Percentiles rank a stretch among this genome's conserved stretches.
Evolutionary conservation across 257 asterid species (phyloP).

Genomic region (Asclepias syriaca): DNA sequence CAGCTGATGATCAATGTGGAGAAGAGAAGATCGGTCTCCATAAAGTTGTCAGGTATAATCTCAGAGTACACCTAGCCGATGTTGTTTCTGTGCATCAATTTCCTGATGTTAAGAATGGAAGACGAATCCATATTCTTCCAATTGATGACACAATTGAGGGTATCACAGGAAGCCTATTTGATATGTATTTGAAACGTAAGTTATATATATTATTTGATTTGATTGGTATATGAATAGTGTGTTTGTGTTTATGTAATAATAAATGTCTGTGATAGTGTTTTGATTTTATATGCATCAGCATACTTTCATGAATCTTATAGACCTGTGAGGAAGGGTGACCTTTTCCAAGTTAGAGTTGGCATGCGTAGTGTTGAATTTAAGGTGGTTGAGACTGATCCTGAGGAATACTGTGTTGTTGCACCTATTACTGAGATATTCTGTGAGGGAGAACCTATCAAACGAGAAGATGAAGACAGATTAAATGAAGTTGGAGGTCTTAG

Average conservation of each 20-base stretch:
- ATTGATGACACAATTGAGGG: constrained; percentile 5
- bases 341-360: constrained; percentile 8
- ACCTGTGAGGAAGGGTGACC: constrained; percentile 5
- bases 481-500: constrained; percentile 7
- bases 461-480: constrained; percentile 1
- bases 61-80: not conserved
- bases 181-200: constrained; percentile 8
- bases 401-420: constrained; percentile 1
- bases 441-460: constrained; percentile 7
- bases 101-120: constrained; percentile 8
- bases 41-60: not conserved
- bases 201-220: no score
- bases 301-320: not conserved
- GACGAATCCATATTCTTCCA: constrained; percentile 4
- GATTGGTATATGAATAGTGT: not conserved
- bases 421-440: constrained; percentile 8
- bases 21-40: constrained; percentile 3
- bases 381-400: constrained; percentile 9
- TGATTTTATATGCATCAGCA: not conserved
- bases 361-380: constrained; percentile 9
- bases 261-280: not conserved
- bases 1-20: constrained; percentile 4
- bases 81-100: constrained; percentile 5
- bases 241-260: not conserved
- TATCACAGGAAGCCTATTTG: constrained; percentile 2